Evolutionary conservation across 495 filamentous ascomycete species (phyloP).

Genomic region (Xylaria castorea): DNA sequence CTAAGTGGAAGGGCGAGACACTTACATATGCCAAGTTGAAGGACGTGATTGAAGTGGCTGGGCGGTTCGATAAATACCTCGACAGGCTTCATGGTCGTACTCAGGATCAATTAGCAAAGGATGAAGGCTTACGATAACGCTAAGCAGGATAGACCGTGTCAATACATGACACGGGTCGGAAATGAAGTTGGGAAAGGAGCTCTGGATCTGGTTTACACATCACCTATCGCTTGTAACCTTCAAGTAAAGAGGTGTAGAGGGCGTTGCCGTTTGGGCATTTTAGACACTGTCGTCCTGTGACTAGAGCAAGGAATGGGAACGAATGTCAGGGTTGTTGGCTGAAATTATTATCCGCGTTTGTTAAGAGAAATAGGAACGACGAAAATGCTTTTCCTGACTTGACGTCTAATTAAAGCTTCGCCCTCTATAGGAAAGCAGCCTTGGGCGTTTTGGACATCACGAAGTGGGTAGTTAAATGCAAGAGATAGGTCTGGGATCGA

Average conservation of each 20-base stretch:
- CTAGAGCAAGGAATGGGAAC: too few relatives aligned
- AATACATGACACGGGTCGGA: not conserved
- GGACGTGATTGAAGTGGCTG: slow-evolving; percentile 34
- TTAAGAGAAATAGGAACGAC: not conserved
- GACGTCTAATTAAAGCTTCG: too few relatives aligned
- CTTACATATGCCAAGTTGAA: slow-evolving; percentile 30
- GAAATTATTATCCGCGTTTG: not conserved
- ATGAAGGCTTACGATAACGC: not conserved
- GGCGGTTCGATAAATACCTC: slow-evolving; percentile 10
- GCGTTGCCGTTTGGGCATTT: too few relatives aligned
- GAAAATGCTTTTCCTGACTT: not conserved
- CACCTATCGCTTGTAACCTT: too few relatives aligned
- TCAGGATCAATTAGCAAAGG: not conserved
- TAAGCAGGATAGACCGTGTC: not conserved
- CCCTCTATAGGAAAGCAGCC: not conserved
- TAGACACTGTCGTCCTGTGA: too few relatives aligned
- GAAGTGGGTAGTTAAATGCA: too few relatives aligned
- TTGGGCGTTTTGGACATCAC: not conserved
- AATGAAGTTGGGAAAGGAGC: not conserved
- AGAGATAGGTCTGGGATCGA: too few relatives aligned
- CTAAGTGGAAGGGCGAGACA: slow-evolving; percentile 22
- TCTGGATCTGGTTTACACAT: not conserved
- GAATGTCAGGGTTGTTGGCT: not conserved
- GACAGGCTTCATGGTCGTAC: not conserved
- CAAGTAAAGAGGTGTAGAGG: too few relatives aligned